Evolutionary conservation across 2,329 filamentous ascomycete genomes (phyloP).

Genomic region (Scleromitrula shiraiana): DNA sequence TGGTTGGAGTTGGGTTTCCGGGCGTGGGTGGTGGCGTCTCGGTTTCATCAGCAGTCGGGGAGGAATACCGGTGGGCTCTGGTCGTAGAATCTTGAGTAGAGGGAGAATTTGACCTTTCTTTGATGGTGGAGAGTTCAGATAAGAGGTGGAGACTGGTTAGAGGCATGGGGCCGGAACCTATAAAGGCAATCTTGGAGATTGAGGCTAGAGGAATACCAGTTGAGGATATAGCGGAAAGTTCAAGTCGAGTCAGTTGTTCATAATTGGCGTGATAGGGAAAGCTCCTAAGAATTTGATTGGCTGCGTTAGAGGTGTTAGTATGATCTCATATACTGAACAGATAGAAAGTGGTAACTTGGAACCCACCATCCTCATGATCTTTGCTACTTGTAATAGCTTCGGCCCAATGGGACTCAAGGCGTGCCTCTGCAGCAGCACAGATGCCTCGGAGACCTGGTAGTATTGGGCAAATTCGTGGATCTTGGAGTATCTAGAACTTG

Average conservation of each 20-base stretch:
- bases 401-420: constrained; percentile 39
- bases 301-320: constrained; percentile 24
- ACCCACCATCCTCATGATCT: constrained; percentile 16
- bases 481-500: constrained; percentile 29
- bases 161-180: constrained; percentile 43
- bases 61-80: not conserved
- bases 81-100: not conserved
- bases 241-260: constrained; percentile 38
- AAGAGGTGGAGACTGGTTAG: constrained; percentile 40
- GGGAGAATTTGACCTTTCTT: not conserved
- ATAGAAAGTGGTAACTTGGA: not conserved
- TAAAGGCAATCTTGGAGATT: constrained; percentile 36
- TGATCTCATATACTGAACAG: not conserved
- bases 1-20: not conserved
- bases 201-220: constrained; percentile 23
- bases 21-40: not conserved
- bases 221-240: constrained; percentile 35
- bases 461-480: constrained; percentile 28
- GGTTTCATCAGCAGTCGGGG: too few species aligned
- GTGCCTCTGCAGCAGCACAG: constrained; percentile 38
- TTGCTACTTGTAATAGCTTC: constrained; percentile 26
- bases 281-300: not conserved
- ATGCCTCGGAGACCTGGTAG: constrained; percentile 34
- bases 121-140: constrained; percentile 26
- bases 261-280: constrained; percentile 46